phyloP scores from a whole-genome alignment of 1,284 basidiomycete genomes.

The Tylopilus orsonianus region DNA sequence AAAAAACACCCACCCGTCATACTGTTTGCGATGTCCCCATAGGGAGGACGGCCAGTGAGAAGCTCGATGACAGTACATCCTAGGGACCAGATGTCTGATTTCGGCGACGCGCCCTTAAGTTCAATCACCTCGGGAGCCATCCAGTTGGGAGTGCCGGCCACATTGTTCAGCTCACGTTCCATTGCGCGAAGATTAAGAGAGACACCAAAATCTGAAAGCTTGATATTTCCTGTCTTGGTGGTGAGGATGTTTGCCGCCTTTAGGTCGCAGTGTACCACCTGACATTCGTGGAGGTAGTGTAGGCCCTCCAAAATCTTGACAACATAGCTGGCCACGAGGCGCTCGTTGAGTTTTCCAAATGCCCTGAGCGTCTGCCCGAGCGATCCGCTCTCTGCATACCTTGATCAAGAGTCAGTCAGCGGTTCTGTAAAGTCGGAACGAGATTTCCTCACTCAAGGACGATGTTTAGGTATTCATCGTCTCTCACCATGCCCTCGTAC shows the following conservation, averaged over 20 bases:
- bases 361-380: conserved; percentile 87
- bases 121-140: conserved; percentile 98
- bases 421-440: conserved; percentile 11
- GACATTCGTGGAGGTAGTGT: conserved; percentile 82
- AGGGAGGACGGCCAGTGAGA: conserved; percentile 88
- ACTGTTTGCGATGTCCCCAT: conserved; percentile 80
- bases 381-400: conserved; percentile 93
- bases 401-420: conserved; percentile 34
- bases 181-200: conserved; percentile 98
- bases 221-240: conserved; percentile 96
- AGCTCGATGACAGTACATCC: conserved; percentile 94
- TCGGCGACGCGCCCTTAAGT: conserved; percentile 71
- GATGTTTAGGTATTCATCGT: conserved; percentile 84
- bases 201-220: conserved; percentile 97
- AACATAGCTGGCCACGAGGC: conserved; percentile 85
- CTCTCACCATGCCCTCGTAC: conserved; percentile 93
- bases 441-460: conserved; percentile 77
- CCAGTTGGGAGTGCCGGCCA: conserved; percentile 96
- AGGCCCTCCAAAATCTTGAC: conserved; percentile 93
- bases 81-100: conserved; percentile 89
- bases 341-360: conserved; percentile 90
- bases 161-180: conserved; percentile 83
- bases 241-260: conserved; percentile 99
- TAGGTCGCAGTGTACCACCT: conserved; percentile 89
- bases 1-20: conserved; percentile 66